Base-by-base conservation (phyloP, 164 flowering plant species). In the Buxus sempervirens region DNA sequence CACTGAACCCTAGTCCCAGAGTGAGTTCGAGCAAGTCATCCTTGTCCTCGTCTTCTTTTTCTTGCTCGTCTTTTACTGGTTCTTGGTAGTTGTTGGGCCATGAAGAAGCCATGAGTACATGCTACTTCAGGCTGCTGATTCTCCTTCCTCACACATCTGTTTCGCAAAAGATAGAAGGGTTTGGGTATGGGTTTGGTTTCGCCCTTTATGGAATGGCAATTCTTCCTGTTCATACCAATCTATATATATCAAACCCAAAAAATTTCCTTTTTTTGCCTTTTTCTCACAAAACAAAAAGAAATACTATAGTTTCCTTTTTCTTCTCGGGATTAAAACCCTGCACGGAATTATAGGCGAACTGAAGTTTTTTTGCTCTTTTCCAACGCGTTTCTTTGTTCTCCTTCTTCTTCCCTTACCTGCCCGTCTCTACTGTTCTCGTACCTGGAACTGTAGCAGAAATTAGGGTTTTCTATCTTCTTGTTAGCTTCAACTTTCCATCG, bases 11-110 rank as follows among this genome's bases (percentile, higher is more conserved):
- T 6, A 60, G 61, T 19, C 77, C 72, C 42, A 77, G 70, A 13
- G 67, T 74, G 23, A 77, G 66, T 49, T 73, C 60, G 36, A 77
- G 76, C 76, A 62, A 70, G 41, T 67, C 64, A 14, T 54, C 32
- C n/a, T n/a, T n/a, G 2, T 49, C 53, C 20, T 54, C 60, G n/a
- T 68, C 36, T 41, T 38, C 53, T 21, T 41, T 28, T 2, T 24
- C 59, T 7, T 56, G 14, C 8, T 58, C 36, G 24, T 25, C 32
- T 12, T 12, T 6, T 26, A 14, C 4, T 12, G 16, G 14, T 0
- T 48, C 16, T 12, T 64, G 13, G 54, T 26, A 8, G 54, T 56
- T 5, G 53, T 5, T 26, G 45, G 58, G 26, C 10, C 53, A n/a
- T 0, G 60, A n/a, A 14, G 60, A 69, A 20, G 66, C 64, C 72